Conservation (phyloP, 2,329 filamentous ascomycete species). For the Teratosphaeria nubilosa region DNA sequence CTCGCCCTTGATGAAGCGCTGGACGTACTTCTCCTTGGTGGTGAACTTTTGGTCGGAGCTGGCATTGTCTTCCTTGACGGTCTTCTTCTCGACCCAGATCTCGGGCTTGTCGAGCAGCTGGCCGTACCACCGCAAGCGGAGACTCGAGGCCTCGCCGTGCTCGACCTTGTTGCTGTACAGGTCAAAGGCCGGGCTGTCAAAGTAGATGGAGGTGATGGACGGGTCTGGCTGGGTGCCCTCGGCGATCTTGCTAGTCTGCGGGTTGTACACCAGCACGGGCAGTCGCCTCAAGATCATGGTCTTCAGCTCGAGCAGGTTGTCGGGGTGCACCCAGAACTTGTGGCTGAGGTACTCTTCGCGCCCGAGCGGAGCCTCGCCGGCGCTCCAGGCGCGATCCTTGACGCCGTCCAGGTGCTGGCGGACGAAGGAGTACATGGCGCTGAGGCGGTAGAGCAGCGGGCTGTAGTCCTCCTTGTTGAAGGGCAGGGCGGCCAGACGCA, state of each 20-base stretch:
- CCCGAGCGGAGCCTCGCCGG: constrained; percentile 11
- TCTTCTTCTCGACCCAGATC: constrained; percentile 83
- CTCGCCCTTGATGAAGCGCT: constrained; percentile 73
- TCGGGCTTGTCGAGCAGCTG: constrained; percentile 69
- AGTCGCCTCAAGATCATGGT: constrained; percentile 85
- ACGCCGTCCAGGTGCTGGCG: constrained; percentile 67
- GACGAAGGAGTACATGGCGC: constrained; percentile 91
- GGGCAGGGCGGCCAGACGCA: constrained; percentile 74
- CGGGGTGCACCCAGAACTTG: constrained; percentile 78
- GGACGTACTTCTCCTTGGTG: constrained; percentile 91
- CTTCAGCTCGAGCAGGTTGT: constrained; percentile 95
- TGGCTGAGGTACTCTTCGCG: constrained; percentile 23
- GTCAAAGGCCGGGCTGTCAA: constrained; percentile 77
- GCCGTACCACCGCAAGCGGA: constrained; percentile 87
- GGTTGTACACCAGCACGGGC: constrained; percentile 86
- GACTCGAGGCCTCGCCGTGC: constrained; percentile 64
- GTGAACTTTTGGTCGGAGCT: constrained; percentile 71
- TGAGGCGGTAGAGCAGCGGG: constrained; percentile 76
- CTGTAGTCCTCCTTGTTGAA: constrained; percentile 96
- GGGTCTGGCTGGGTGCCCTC: constrained; percentile 72
- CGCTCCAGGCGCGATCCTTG: constrained; percentile 11
- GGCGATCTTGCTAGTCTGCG: constrained; percentile 70
- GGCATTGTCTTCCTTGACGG: constrained; percentile 61
- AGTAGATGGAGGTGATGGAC: constrained; percentile 89
- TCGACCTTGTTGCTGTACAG: constrained; percentile 81